Percentiles rank a stretch among this genome's conserved stretches.
Conservation (phyloP, 192 early-diverging fungal species). For the Backusella tarrabulga region DNA sequence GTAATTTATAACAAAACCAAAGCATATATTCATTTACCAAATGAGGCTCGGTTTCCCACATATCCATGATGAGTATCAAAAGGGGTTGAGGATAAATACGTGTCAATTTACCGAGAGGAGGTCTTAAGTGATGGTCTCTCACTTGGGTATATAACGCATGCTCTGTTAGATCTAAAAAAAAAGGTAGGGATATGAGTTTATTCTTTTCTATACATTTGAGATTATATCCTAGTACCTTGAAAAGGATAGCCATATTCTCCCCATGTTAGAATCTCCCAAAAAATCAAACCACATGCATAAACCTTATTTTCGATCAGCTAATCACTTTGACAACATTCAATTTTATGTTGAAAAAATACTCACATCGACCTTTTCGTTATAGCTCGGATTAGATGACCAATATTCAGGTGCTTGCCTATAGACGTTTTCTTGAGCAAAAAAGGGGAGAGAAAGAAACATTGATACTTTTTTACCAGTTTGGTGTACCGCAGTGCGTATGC, state of each 20-base stretch:
- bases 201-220: too few species aligned
- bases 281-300: conserved; percentile 74
- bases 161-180: not conserved
- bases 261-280: conserved; percentile 80
- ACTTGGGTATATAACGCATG: not conserved
- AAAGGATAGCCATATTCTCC: conserved; percentile 67
- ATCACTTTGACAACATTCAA: not conserved
- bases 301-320: conserved; percentile 15
- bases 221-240: conserved; percentile 31
- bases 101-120: not conserved
- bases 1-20: not conserved
- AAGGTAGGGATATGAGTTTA: too few species aligned
- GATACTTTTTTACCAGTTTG: conserved; percentile 53
- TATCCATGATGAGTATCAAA: not conserved
- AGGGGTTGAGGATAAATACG: not conserved
- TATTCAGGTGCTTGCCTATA: conserved; percentile 68
- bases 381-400: conserved; percentile 69
- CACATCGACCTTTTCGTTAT: conserved; percentile 65
- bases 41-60: not conserved
- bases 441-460: not conserved
- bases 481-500: conserved; percentile 76
- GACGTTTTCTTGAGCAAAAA: not conserved
- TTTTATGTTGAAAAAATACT: not conserved
- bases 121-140: not conserved
- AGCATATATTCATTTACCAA: not conserved